A percentile compares a stretch with the other conserved stretches of the same genome.
Conservation (phyloP, 441 rosid species). For the Croton setiger region DNA sequence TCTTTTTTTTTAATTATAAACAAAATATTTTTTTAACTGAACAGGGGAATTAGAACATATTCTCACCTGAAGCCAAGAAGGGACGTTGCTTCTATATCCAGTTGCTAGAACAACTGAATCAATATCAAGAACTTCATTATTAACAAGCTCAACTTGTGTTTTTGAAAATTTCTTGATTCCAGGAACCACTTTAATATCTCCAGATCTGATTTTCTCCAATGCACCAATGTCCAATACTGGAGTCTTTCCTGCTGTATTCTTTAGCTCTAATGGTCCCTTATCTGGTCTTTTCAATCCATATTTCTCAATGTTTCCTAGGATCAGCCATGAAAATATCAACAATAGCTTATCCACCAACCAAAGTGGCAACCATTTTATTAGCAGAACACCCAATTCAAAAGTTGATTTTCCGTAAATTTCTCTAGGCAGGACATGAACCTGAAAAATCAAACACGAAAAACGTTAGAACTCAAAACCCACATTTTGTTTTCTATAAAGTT, state of each 20-base stretch:
- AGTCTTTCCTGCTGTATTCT: slow-evolving; percentile 61
- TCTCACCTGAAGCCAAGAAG: slow-evolving; percentile 62
- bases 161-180: slow-evolving; percentile 54
- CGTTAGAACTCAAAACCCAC: neutral
- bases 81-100: slow-evolving; percentile 85
- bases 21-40: neutral
- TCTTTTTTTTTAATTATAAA: neutral
- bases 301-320: slow-evolving; percentile 52
- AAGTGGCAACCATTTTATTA: slow-evolving; percentile 63
- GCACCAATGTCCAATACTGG: slow-evolving; percentile 86
- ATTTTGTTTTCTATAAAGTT: too few species aligned
- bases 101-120: slow-evolving; percentile 44
- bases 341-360: slow-evolving; percentile 65
- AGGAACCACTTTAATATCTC: slow-evolving; percentile 59
- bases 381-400: slow-evolving; percentile 46
- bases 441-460: slow-evolving; percentile 10
- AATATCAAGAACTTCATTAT: slow-evolving; percentile 48
- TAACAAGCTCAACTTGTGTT: slow-evolving; percentile 54
- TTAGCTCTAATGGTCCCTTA: slow-evolving; percentile 68
- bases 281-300: slow-evolving; percentile 60
- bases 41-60: slow-evolving; percentile 16
- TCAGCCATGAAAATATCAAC: slow-evolving; percentile 41
- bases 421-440: slow-evolving; percentile 86
- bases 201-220: slow-evolving; percentile 54
- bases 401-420: slow-evolving; percentile 70